phyloP scores from a whole-genome alignment of 805 yeast genomes.

The Peterozyma toletana region DNA sequence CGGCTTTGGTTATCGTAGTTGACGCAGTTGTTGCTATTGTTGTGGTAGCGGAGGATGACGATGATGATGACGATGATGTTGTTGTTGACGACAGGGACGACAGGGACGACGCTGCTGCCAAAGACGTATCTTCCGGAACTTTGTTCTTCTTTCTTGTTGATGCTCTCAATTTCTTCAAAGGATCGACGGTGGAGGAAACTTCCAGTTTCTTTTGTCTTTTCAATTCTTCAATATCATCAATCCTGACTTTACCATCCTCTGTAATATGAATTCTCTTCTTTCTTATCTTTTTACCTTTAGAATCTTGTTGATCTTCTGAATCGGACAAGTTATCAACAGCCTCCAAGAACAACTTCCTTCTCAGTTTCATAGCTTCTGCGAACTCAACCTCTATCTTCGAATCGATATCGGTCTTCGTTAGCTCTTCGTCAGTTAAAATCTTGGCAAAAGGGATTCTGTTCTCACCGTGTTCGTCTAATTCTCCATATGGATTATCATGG shows the following conservation, averaged over 20 bases:
- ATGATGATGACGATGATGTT: neutral
- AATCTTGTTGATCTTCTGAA: slow-evolving; percentile 1
- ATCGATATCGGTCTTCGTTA: slow-evolving; percentile 31
- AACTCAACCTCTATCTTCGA: slow-evolving; percentile 40
- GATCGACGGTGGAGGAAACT: neutral
- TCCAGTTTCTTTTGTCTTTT: neutral
- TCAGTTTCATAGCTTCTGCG: slow-evolving; percentile 38
- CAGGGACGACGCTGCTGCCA: neutral
- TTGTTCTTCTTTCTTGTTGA: neutral
- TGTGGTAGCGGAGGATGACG: neutral
- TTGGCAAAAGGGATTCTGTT: slow-evolving; percentile 15
- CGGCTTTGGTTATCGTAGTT: neutral
- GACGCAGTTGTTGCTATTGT: neutral
- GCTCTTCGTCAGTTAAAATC: slow-evolving; percentile 20
- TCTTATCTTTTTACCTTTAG: slow-evolving; percentile 10
- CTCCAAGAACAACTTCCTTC: slow-evolving; percentile 31
- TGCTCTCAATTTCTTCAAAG: neutral
- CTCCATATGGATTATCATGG: slow-evolving; percentile 21
- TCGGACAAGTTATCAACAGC: slow-evolving; percentile 25
- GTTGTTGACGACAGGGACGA: neutral
- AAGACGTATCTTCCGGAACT: neutral
- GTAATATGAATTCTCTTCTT: slow-evolving; percentile 16
- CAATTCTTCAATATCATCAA: neutral
- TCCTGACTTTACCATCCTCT: slow-evolving; percentile 5
- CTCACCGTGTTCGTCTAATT: neutral